Evolutionary conservation across 2,329 filamentous ascomycete species (phyloP).

Genomic region (Madurella mycetomatis): DNA sequence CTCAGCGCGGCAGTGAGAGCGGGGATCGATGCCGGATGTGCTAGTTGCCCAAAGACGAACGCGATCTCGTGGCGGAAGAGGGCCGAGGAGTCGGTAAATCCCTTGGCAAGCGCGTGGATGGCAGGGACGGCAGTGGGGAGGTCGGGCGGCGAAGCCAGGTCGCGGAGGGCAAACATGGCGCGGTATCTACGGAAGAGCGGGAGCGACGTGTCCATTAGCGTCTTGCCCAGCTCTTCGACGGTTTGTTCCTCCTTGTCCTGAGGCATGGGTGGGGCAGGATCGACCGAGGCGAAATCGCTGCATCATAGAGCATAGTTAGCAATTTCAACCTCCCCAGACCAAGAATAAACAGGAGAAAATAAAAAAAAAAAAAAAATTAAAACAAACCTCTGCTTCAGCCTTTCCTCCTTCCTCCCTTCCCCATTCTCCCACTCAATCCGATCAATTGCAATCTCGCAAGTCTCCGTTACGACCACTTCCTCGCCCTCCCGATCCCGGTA

Average conservation of each 20-base stretch:
- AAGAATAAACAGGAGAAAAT: constrained; percentile 12
- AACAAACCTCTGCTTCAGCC: constrained; percentile 71
- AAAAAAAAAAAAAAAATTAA: background rate
- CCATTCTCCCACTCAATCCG: constrained; percentile 91
- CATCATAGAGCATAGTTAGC: constrained; percentile 27
- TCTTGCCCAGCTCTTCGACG: constrained; percentile 69
- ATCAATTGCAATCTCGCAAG: constrained; percentile 93
- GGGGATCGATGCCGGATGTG: constrained; percentile 94
- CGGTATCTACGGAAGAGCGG: constrained; percentile 91
- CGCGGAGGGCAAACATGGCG: constrained; percentile 95
- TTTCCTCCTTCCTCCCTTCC: constrained; percentile 65
- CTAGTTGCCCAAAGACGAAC: constrained; percentile 95
- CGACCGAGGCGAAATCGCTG: constrained; percentile 92
- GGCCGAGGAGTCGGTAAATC: constrained; percentile 79
- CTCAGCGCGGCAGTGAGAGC: constrained; percentile 75
- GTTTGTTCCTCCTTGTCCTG: constrained; percentile 63
- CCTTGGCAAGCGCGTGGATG: constrained; percentile 77
- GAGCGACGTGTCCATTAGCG: constrained; percentile 70
- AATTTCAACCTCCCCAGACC: constrained; percentile 13
- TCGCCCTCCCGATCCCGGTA: constrained; percentile 74
- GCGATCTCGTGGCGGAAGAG: constrained; percentile 97
- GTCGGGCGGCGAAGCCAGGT: constrained; percentile 89
- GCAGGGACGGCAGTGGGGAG: constrained; percentile 86
- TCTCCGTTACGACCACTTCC: constrained; percentile 80
- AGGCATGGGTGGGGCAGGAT: constrained; percentile 86